phyloP scores from a whole-genome alignment of 495 filamentous ascomycete species.

The Hypoxylon subgilvum region DNA sequence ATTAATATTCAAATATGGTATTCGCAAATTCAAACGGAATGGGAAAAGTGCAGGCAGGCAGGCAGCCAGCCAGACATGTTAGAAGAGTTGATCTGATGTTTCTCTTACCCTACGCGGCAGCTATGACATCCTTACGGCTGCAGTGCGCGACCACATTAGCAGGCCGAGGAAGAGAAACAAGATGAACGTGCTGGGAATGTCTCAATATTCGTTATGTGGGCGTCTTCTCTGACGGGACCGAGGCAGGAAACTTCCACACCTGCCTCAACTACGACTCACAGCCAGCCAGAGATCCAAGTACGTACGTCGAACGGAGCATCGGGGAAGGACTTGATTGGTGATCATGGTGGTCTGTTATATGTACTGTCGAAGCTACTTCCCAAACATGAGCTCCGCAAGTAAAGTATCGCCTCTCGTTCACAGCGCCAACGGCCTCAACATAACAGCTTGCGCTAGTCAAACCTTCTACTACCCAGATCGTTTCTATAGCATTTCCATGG shows the following conservation, averaged over 20 bases:
- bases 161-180: neutral
- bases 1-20: neutral
- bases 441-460: neutral
- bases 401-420: too few species aligned
- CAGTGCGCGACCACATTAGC: neutral
- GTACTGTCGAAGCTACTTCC: conserved; percentile 9
- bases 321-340: neutral
- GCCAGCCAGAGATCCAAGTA: neutral
- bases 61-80: too few species aligned
- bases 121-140: conserved; percentile 9
- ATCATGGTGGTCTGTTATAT: neutral
- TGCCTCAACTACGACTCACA: neutral
- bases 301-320: neutral
- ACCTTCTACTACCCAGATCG: too few species aligned
- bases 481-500: too few species aligned
- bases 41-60: too few species aligned
- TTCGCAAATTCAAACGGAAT: conserved; percentile 12
- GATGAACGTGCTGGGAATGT: conserved; percentile 4
- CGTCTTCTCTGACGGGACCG: conserved; percentile 16
- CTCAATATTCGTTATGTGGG: conserved; percentile 1
- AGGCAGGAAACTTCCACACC: conserved; percentile 16
- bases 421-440: neutral
- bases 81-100: conserved; percentile 10
- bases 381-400: too few species aligned
- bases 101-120: conserved; percentile 2